Percentiles rank a stretch among this genome's conserved stretches.
Conservation (phyloP, 1,284 basidiomycete genomes). For the Fomitopsis betulina region DNA sequence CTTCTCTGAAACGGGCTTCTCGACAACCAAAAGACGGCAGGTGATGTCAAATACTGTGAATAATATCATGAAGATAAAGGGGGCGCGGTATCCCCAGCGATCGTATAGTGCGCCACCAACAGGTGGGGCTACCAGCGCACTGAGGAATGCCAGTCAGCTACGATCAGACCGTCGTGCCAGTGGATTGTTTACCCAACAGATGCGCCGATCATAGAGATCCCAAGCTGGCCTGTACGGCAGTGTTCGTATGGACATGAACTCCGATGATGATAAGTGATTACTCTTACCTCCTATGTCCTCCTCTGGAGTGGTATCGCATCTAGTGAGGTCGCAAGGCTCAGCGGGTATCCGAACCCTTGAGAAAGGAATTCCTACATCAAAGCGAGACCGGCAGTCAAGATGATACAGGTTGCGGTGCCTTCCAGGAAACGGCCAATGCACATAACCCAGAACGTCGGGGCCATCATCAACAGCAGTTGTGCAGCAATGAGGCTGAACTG, state of each 20-base stretch:
- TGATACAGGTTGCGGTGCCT: slow-evolving; percentile 60
- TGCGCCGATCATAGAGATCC: slow-evolving; percentile 60
- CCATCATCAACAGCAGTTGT: slow-evolving; percentile 68
- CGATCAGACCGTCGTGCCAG: too few species aligned
- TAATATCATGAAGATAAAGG: slow-evolving; percentile 63
- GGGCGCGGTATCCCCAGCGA: slow-evolving; percentile 61
- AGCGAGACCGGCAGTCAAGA: slow-evolving; percentile 67
- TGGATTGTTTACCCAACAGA: slow-evolving; percentile 55
- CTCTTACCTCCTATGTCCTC: slow-evolving; percentile 44
- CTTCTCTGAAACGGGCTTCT: slow-evolving; percentile 22
- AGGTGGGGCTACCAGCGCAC: slow-evolving; percentile 48
- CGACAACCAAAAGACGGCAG: slow-evolving; percentile 51
- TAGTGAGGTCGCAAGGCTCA: too few species aligned
- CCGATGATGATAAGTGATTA: too few species aligned
- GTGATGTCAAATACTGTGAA: slow-evolving; percentile 53
- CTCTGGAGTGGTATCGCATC: slow-evolving; percentile 60
- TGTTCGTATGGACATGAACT: too few species aligned
- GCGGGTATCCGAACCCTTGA: too few species aligned
- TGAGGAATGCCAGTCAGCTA: too few species aligned
- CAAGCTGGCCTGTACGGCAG: slow-evolving; percentile 69
- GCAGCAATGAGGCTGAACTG: slow-evolving; percentile 47
- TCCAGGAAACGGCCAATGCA: slow-evolving; percentile 63
- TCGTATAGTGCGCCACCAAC: slow-evolving; percentile 63
- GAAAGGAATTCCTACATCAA: too few species aligned
- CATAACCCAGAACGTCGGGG: slow-evolving; percentile 61